Base-by-base conservation (phyloP, 768 basidiomycete genomes). In the Gyrodon lividus region DNA sequence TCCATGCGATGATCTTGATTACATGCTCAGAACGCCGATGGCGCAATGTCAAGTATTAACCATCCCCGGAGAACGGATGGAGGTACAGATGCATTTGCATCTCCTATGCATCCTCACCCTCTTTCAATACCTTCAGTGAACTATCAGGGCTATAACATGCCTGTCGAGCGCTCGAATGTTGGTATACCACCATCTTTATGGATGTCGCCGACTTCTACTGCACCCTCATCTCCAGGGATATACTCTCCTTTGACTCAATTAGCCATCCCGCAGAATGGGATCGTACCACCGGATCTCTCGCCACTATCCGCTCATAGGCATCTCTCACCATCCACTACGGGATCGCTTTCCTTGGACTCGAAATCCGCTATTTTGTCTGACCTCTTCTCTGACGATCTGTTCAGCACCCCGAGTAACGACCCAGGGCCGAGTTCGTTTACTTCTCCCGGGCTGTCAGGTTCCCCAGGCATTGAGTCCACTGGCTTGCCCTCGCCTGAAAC, bases 141-240 rank as follows among this genome's bases (percentile, higher is more conserved):
- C 51, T 67, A 68, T 16, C 56, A 63, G 1, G 50, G 59, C 39
- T 68, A 67, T 51, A 55, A 47, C 48, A 53, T 63, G 48, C 60
- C 74, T 58, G 66, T 71, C 63, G 81, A 84, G 60, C 81, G 78
- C 60, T 76, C 77, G 42, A 72, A 74, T 54, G 60, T 74, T 30
- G 78, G 80, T 49, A 71, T 90, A 39, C 86, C 84, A 42, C 87
- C 89, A 3, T 88, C 89, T 35, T 70, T 91, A 35, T 92, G 89
- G 89, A 91, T 92, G 89, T 89, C 89, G 12, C 79, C 88, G 42
- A 71, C 81, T 5, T 77, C 78, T 35, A 66, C 80, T 8, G 67
- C 78, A 13, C 71, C 78, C 4, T 64, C 76, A 19, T 72, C 78
- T 24, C 72, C 78, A 6, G 64, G 74, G 54, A 57, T 66, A 44